Base-by-base conservation (phyloP, 78 protist species). In the Anaeramoeba flamelloides region DNA sequence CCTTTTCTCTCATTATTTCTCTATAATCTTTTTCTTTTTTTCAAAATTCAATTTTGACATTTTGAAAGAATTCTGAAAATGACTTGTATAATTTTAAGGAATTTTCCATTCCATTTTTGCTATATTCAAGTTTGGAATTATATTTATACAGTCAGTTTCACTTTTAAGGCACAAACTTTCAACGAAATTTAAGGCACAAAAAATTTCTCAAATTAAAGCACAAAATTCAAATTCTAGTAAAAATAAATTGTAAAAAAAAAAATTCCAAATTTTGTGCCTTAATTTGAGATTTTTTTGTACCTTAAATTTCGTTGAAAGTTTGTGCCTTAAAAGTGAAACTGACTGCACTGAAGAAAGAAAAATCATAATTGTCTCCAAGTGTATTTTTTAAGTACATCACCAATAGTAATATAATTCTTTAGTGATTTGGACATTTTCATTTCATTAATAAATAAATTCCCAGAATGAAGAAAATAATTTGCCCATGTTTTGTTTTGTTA, bases 341-440 rank as follows among this genome's bases (percentile, higher is more conserved):
- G n/a, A n/a, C n/a, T n/a, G n/a, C n/a, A n/a, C n/a, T n/a, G 75
- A 34, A 95, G 86, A 84, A 92, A 93, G 77, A 97, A 64, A 83
- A 93, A 17, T 37, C 99, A 90, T 36, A 95, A 74, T 84, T 90
- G 95, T 1, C 92, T 84, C 1, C 98, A 86, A 0, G 94, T 87
- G 87, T 90, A 87, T 41, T n/a, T 40, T 36, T 79, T 77, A 38
- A 94, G 78, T 17, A 90, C 90, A 31, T 88, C 88, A 40, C 80
- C 82, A 85, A 98, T 93, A 32, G 99, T 93, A 80, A 90, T 85
- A 81, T 96, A 97, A 85, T 97, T 97, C 88, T 96, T 96, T 41
- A 94, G 90, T 0, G 93, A 86, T 85, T 96, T 96, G 77, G 94
- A 87, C 99, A 97, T 97, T 81, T 97, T 97, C 41, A 64, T 74